phyloP scores from a whole-genome alignment of 805 yeast species.

The Vanderwaltozyma tropicalis region DNA sequence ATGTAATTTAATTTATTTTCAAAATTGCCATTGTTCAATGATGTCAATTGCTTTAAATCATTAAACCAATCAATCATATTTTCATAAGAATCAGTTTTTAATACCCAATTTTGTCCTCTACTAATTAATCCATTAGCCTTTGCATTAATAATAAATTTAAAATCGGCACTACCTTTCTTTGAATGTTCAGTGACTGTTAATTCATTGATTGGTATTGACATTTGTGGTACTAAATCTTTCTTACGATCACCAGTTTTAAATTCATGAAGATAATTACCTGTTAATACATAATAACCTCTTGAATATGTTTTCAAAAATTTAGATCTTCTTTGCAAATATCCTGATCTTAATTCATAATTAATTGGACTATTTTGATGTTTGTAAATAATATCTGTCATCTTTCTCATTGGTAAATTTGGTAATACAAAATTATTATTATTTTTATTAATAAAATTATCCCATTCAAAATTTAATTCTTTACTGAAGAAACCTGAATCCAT shows the following conservation, averaged over 20 bases:
- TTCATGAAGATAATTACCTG: constrained; percentile 83
- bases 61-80: constrained; percentile 75
- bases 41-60: constrained; percentile 60
- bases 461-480: constrained; percentile 73
- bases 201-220: constrained; percentile 70
- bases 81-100: constrained; percentile 72
- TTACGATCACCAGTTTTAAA: constrained; percentile 75
- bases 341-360: constrained; percentile 59
- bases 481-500: constrained; percentile 61
- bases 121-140: constrained; percentile 66
- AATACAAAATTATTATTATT: constrained; percentile 61
- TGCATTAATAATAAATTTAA: constrained; percentile 71
- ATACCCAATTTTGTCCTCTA: constrained; percentile 89
- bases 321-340: constrained; percentile 79
- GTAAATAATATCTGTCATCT: constrained; percentile 50
- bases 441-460: constrained; percentile 72
- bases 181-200: constrained; percentile 79
- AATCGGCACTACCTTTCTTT: constrained; percentile 37
- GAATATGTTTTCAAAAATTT: constrained; percentile 88
- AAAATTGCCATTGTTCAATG: constrained; percentile 9
- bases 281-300: constrained; percentile 81
- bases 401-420: constrained; percentile 50
- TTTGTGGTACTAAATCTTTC: constrained; percentile 70
- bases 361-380: constrained; percentile 61
- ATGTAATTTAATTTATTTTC: constrained; percentile 44